phyloP scores from a whole-genome alignment of 805 yeast species.

The Nakazawaea wyomingensis region DNA sequence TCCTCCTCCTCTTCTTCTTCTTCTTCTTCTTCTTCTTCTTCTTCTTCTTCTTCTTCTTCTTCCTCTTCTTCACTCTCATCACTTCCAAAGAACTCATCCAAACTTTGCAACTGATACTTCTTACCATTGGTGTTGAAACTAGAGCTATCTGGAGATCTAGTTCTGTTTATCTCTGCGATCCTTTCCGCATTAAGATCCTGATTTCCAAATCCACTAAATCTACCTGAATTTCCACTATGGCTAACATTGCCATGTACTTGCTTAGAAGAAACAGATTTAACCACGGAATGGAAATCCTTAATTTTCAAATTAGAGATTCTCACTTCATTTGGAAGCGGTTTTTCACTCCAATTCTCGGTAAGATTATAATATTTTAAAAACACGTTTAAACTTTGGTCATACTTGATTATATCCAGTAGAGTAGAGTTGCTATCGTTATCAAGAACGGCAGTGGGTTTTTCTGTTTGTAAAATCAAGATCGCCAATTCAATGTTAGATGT shows the following conservation, averaged over 20 bases:
- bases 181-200: not conserved
- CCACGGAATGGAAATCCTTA: conserved; percentile 1
- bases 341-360: conserved; percentile 2
- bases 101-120: conserved; percentile 61
- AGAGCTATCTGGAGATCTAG: conserved; percentile 16
- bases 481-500: conserved; percentile 49
- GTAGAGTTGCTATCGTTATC: not conserved
- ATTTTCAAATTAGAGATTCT: conserved; percentile 1
- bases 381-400: conserved; percentile 13
- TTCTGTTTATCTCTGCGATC: not conserved
- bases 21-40: conserved; percentile 23
- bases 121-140: conserved; percentile 21
- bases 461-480: conserved; percentile 66
- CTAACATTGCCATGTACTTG: not conserved
- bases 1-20: conserved; percentile 26
- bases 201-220: conserved; percentile 7
- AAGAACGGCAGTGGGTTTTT: conserved; percentile 43
- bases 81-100: conserved; percentile 80
- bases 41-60: conserved; percentile 24
- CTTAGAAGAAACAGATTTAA: conserved; percentile 7
- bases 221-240: no score
- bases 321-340: conserved; percentile 5
- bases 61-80: conserved; percentile 27
- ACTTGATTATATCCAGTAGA: conserved; percentile 11
- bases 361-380: conserved; percentile 7